Evolutionary conservation across 176 grass and related monocot genomes (phyloP), one percentile per base, ranked within the genome.

Genomic region (Cenchrus americanus): DNA sequence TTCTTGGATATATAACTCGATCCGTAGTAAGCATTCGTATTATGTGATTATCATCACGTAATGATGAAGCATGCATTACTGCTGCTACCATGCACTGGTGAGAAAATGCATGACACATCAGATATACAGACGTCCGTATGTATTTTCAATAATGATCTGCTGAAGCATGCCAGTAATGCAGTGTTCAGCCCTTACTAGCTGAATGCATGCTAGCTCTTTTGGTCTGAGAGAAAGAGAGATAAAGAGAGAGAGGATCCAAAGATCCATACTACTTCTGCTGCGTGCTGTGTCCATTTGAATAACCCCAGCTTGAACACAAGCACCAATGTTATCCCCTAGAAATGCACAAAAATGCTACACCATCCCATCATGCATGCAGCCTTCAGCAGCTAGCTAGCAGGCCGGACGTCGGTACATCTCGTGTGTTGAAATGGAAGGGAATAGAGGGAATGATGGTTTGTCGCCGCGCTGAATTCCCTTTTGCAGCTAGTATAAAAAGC

Each of bases 391-490:
- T 27, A 13, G 59, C 43, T 27, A 13, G 59, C 43, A 15, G 60
- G 13, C 50, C 37, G 73, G 68, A 67, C 0, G 55, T n/a, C 18
- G 52, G 11, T 48, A 49, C 44, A 73, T 78, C 71, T 77, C 78
- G 77, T 81, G 53, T 13, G 54, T 62, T 63, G 82, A 81, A 86
- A 89, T 89, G 83, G 88, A 89, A 89, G 83, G 82, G 88, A 82
- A 86, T 89, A 58, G 17, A 66, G 82, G 49, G 41, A 73, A 73
- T 77, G 71, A 71, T 71, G 87, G 27, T 80, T 85, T 89, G 87
- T 89, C 82, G 61, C 52, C 7, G 80, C 8, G 62, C 70, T 43
- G 62, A 82, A 85, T 40, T 17, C 51, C 82, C 11, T 64, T 69
- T 64, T 62, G 51, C 76, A 62, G 51, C 14, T 24, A 3, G 42